These are phyloP conservation scores for Cladosporium halotolerans DNA, from an alignment of 2,329 filamentous ascomycete species.

Conservation along the genomic window DNA sequence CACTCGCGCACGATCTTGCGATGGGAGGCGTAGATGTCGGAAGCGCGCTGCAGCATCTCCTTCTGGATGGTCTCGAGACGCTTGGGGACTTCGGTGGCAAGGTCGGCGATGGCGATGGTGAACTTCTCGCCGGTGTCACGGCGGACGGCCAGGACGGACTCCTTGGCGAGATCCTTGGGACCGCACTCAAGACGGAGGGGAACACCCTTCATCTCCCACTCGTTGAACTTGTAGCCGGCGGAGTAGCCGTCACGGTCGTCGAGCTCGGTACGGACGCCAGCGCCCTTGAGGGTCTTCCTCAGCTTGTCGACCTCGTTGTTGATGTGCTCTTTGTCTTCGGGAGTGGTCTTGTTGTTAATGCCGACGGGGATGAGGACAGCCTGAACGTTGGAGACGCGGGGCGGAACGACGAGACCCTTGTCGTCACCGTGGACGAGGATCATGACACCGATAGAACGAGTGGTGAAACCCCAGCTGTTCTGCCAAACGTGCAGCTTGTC, in stretches of 20 bases:
- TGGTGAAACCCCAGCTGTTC: conserved; percentile 41
- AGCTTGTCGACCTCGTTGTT: conserved; percentile 70
- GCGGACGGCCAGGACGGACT: conserved; percentile 76
- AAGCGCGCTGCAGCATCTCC: conserved; percentile 73
- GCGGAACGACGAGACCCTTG: conserved; percentile 88
- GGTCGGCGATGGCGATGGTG: conserved; percentile 66
- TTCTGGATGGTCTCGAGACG: conserved; percentile 85
- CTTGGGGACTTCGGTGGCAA: conserved; percentile 66
- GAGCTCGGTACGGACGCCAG: conserved; percentile 69
- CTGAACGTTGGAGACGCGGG: conserved; percentile 80
- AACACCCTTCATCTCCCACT: conserved; percentile 95
- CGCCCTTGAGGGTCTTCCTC: conserved; percentile 60
- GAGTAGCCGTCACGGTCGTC: conserved; percentile 87
- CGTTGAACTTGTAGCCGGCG: conserved; percentile 96
- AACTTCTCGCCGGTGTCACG: conserved; percentile 81
- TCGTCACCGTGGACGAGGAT: conserved; percentile 97
- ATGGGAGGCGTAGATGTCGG: conserved; percentile 71
- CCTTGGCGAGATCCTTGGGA: conserved; percentile 83
- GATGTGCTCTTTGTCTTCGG: conserved; percentile 72
- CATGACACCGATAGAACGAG: conserved; percentile 96
- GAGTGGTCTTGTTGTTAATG: conserved; percentile 77
- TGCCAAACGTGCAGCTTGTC: conserved; percentile 40
- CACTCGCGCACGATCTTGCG: conserved; percentile 75
- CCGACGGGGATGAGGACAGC: conserved; percentile 86
- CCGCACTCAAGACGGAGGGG: conserved; percentile 93